phyloP scores from a whole-genome alignment of 202 grass and related monocot genomes.

The Carex sylvatica region DNA sequence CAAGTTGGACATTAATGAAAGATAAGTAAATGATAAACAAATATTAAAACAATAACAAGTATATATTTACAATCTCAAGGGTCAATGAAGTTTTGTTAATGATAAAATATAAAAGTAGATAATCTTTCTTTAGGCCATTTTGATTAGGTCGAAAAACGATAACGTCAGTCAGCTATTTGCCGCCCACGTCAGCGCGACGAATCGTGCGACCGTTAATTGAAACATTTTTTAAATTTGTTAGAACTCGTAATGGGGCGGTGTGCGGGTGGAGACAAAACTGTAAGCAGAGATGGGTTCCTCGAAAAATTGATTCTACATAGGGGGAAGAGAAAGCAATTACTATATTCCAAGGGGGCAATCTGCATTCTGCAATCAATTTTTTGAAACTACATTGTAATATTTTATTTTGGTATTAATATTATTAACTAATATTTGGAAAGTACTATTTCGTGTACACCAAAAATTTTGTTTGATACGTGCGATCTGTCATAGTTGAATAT shows the following conservation, averaged over 20 bases:
- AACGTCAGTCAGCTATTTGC: slow-evolving; percentile 9
- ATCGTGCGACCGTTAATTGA: slow-evolving; percentile 15
- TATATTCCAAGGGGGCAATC: background rate
- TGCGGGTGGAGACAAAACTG: slow-evolving; percentile 15
- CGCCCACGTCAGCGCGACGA: slow-evolving; percentile 1
- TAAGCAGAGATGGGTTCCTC: slow-evolving; percentile 8
- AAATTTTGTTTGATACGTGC: background rate
- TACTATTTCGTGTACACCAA: background rate
- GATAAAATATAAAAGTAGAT: background rate
- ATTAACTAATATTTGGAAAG: background rate
- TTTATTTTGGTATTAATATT: too few relatives aligned
- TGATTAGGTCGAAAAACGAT: slow-evolving; percentile 3
- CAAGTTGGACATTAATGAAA: background rate
- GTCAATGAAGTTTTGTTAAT: slow-evolving; percentile 16
- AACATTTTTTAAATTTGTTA: background rate
- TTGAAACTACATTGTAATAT: too few relatives aligned
- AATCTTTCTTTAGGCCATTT: background rate
- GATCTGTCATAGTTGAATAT: too few relatives aligned
- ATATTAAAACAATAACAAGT: background rate
- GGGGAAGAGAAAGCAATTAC: background rate
- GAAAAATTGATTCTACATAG: background rate
- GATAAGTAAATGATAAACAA: background rate
- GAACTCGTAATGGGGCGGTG: slow-evolving; percentile 3
- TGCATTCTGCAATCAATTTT: background rate
- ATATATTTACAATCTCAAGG: slow-evolving; percentile 12